Conservation (phyloP, 768 basidiomycete genomes). For the Lactarius akahatsu region DNA sequence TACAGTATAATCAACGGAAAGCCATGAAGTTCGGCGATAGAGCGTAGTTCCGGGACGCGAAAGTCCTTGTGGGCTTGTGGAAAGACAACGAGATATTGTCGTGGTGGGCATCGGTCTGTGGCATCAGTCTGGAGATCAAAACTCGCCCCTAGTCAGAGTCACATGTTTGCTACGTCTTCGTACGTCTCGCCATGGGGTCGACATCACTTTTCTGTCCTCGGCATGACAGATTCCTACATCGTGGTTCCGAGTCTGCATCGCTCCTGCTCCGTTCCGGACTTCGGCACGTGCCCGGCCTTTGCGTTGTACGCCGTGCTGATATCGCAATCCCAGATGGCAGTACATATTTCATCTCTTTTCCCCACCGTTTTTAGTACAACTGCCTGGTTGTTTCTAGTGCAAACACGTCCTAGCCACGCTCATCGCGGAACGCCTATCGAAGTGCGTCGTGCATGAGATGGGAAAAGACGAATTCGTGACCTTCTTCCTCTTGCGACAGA, state of each 20-base stretch:
- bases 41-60: constrained; percentile 77
- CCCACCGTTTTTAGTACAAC: background rate
- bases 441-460: too few relatives aligned
- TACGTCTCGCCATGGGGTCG: constrained; percentile 58
- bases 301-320: constrained; percentile 60
- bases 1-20: constrained; percentile 52
- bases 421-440: too few relatives aligned
- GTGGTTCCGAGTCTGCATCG: constrained; percentile 51
- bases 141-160: background rate
- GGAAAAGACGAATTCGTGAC: too few relatives aligned
- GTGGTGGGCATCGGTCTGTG: too few relatives aligned
- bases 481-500: background rate
- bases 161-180: background rate
- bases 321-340: constrained; percentile 64
- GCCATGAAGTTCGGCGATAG: constrained; percentile 70
- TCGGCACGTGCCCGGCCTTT: constrained; percentile 78
- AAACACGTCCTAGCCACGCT: too few relatives aligned
- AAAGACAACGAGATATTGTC: constrained; percentile 60
- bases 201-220: constrained; percentile 63
- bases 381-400: too few relatives aligned
- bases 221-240: constrained; percentile 60
- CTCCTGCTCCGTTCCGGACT: constrained; percentile 43
- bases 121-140: too few relatives aligned
- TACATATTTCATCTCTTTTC: constrained; percentile 31
- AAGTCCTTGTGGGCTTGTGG: constrained; percentile 82